Conservation (phyloP, 192 early-diverging fungal genomes). For the Podila epicladia region DNA sequence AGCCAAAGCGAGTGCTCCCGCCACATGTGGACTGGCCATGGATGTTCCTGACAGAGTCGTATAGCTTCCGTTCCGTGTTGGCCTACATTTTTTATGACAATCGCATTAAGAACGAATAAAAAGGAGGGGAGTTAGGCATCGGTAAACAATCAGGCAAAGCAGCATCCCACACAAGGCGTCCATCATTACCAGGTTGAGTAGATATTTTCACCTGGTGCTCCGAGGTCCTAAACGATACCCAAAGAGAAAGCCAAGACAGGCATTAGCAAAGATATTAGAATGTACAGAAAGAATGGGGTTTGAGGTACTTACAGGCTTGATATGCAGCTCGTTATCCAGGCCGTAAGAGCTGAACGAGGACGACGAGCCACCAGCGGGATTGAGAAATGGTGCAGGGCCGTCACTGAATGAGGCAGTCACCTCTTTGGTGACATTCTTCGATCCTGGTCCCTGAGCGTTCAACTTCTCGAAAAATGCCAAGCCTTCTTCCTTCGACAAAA, state of each 20-base stretch:
- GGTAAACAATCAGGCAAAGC: not conserved
- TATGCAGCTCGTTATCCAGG: constrained; percentile 38
- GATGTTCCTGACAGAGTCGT: constrained; percentile 30
- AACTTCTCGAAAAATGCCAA: constrained; percentile 37
- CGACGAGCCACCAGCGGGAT: constrained; percentile 64
- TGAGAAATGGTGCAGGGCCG: constrained; percentile 29
- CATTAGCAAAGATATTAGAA: no score
- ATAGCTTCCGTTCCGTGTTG: constrained; percentile 18
- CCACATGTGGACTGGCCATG: constrained; percentile 35
- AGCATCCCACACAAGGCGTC: no score
- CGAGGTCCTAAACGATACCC: constrained; percentile 15
- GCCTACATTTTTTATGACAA: constrained; percentile 1
- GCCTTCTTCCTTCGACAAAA: constrained; percentile 57
- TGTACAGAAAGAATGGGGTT: not conserved
- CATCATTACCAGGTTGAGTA: constrained; percentile 26
- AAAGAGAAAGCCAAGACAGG: not conserved
- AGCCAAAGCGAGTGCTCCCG: constrained; percentile 29
- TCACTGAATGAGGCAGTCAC: not conserved
- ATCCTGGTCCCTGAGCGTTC: constrained; percentile 30
- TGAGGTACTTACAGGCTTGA: constrained; percentile 17
- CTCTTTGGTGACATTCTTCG: constrained; percentile 9
- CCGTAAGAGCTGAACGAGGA: constrained; percentile 81
- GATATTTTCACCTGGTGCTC: constrained; percentile 38
- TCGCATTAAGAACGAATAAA: not conserved
- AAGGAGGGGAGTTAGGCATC: not conserved